Percentiles rank a stretch among this genome's conserved stretches.
Conservation (phyloP, 768 basidiomycete species). For the Tephrocybe sp. region DNA sequence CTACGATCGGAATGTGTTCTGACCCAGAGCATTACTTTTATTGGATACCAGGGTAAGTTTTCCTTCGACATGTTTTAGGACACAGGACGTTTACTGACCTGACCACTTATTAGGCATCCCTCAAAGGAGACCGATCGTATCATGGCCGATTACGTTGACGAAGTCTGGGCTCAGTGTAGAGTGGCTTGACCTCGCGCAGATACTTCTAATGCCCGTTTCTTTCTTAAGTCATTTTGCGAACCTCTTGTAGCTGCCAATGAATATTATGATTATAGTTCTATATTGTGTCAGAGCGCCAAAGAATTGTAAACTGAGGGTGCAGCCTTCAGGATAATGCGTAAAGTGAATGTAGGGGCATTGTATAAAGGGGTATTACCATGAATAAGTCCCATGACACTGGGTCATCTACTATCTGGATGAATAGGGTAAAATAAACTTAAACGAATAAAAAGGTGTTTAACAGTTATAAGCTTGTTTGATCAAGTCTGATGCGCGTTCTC, state of each 20-base stretch:
- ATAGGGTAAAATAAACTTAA: too few species aligned
- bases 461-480: conserved; percentile 8
- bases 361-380: not conserved
- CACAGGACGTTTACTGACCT: not conserved
- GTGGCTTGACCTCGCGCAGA: too few species aligned
- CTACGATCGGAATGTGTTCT: conserved; percentile 29
- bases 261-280: too few species aligned
- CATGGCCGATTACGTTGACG: conserved; percentile 50
- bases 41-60: conserved; percentile 46
- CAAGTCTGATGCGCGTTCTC: conserved; percentile 14
- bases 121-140: conserved; percentile 46
- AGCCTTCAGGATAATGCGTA: too few species aligned
- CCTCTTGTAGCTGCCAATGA: too few species aligned
- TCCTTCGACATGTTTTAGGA: not conserved
- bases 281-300: too few species aligned
- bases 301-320: too few species aligned
- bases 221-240: not conserved
- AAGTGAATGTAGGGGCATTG: not conserved
- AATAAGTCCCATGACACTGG: not conserved
- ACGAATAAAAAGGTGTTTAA: not conserved
- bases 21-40: conserved; percentile 51
- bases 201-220: too few species aligned
- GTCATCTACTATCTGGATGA: not conserved
- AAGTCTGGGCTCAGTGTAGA: conserved; percentile 33
- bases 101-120: conserved; percentile 36